A percentile compares a stretch with the other conserved stretches of the same genome.
Conservation (phyloP, 129 eudicot species). For the Flaveria brownii region DNA sequence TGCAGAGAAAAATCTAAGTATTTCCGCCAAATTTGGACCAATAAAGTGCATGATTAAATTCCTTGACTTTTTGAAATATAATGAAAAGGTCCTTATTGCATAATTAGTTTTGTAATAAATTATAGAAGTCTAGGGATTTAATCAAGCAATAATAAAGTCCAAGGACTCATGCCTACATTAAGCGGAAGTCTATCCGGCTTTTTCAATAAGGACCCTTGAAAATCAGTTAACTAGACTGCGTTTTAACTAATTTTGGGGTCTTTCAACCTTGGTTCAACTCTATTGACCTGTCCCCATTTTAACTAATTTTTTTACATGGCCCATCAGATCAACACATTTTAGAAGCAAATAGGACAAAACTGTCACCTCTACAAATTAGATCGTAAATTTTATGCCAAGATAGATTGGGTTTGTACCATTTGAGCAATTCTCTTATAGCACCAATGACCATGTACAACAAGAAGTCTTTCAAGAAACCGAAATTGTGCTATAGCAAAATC, state of each 20-base stretch:
- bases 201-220: background rate
- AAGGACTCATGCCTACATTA: background rate
- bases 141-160: background rate
- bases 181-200: background rate
- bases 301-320: background rate
- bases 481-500: conserved; percentile 94
- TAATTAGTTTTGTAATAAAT: background rate
- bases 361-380: background rate
- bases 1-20: background rate
- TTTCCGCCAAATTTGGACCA: background rate
- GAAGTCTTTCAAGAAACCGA: conserved; percentile 86
- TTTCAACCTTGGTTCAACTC: background rate
- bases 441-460: conserved; percentile 98
- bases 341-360: too few species aligned
- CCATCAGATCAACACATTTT: background rate
- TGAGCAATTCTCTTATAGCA: conserved; percentile 97
- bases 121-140: background rate
- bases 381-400: background rate
- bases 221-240: background rate
- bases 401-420: conserved; percentile 49
- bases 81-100: background rate
- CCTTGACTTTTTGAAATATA: background rate
- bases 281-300: background rate
- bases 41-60: background rate
- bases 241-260: too few species aligned